Evolutionary conservation across 2,329 filamentous ascomycete species (phyloP), one percentile per base, ranked within the genome.

Genomic region (Ophiognomonia clavigignenti-juglandacearum): DNA sequence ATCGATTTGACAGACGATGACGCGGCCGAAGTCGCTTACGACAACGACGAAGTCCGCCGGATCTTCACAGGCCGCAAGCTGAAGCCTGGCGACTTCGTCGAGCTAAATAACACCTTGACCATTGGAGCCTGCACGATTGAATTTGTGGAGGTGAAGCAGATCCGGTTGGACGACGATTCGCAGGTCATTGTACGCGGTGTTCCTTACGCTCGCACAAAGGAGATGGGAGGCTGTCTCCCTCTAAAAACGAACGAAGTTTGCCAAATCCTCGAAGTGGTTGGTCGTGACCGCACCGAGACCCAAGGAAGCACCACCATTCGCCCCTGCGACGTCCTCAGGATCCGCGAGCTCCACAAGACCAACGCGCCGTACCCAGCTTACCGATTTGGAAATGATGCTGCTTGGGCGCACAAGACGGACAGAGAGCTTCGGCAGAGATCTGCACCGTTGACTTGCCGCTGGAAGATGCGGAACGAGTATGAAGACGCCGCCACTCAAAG

Each of bases 401-500:
- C 10, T 16, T 43, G 47, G 38, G 7, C 2, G 1, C 13, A 2
- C 0, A 45, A 18, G 41, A 10, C 38, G 3, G 4, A 6, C 5
- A 16, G 19, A 4, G 39, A 37, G 10, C 10, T 13, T 13, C 4
- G n/a, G 29, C 29, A 31, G 10, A n/a, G n/a, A 5, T 31, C n/a
- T 9, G 71, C 65, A 0, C 57, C 61, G 0, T 57, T 83, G 0
- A 72, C 77, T 3, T 79, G 75, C 45, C 68, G 81, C 2, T 82
- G 74, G 72, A 73, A 69, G 22, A 68, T 63, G 22, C 56, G 64
- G 4, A 47, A 64, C 0, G 54, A 63, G 34, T 67, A 65, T 53
- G 62, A 48, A 51, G 58, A 47, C 41, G 59, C 24, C 36, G 51
- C 41, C 16, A 9, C 57, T 39, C 42, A 62, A 50, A 14, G 22